Evolutionary conservation across 768 basidiomycete species (phyloP).

Genomic region (Mycena chlorophos): DNA sequence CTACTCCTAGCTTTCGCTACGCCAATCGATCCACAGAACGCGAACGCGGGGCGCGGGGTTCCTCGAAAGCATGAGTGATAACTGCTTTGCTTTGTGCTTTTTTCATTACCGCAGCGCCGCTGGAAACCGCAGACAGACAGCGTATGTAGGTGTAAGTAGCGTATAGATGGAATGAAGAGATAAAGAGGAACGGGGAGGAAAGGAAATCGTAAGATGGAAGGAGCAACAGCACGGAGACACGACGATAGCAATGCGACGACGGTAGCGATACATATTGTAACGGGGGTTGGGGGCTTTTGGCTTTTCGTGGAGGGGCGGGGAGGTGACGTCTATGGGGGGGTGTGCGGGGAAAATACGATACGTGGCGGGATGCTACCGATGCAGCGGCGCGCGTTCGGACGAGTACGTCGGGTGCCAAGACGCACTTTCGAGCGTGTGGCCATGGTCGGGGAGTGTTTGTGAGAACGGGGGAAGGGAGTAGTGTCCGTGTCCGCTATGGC

Average conservation of each 20-base stretch:
- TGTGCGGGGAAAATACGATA: slow-evolving; percentile 20
- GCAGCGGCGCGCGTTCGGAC: slow-evolving; percentile 62
- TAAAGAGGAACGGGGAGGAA: not conserved
- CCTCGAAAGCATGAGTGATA: no score
- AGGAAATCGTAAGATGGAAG: not conserved
- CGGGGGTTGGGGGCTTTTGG: slow-evolving; percentile 1
- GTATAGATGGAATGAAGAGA: not conserved
- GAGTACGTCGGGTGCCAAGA: slow-evolving; percentile 63
- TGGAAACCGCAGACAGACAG: no score
- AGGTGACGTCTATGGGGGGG: slow-evolving; percentile 18
- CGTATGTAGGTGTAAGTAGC: no score
- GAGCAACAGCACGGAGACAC: not conserved
- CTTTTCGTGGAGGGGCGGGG: slow-evolving; percentile 1
- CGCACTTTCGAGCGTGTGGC: slow-evolving; percentile 37
- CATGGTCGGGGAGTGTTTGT: slow-evolving; percentile 42
- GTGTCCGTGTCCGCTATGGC: slow-evolving; percentile 27
- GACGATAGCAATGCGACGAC: not conserved
- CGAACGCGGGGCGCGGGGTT: not conserved
- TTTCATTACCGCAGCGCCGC: no score
- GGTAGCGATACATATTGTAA: not conserved
- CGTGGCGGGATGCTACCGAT: slow-evolving; percentile 44
- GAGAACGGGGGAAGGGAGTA: slow-evolving; percentile 52
- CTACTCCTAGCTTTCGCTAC: not conserved
- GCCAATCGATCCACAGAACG: not conserved
- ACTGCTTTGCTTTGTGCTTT: no score